These are phyloP conservation scores for Vararia minispora DNA, from an alignment of 768 basidiomycete species.

Conservation along the genomic window DNA sequence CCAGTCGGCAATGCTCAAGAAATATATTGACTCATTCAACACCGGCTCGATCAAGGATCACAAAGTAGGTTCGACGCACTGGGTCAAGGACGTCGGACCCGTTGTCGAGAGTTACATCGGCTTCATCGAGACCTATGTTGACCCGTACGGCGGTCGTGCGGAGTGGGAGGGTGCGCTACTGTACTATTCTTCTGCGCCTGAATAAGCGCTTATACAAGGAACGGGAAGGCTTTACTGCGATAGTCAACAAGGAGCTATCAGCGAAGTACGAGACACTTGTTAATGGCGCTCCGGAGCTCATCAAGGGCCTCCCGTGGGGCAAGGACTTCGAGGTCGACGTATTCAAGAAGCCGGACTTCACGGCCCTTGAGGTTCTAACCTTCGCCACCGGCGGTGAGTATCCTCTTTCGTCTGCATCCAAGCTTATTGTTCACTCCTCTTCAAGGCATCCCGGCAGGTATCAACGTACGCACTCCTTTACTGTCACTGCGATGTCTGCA, in stretches of 20 bases:
- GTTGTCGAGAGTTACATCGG: constrained; percentile 86
- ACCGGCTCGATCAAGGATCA: constrained; percentile 75
- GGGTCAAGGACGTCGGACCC: constrained; percentile 83
- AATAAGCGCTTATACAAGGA: not conserved
- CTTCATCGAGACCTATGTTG: constrained; percentile 71
- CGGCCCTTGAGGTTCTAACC: constrained; percentile 69
- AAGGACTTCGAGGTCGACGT: constrained; percentile 33
- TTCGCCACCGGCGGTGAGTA: constrained; percentile 72
- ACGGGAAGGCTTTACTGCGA: constrained; percentile 69
- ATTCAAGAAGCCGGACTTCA: constrained; percentile 84
- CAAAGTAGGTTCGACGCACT: constrained; percentile 62
- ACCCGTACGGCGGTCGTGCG: constrained; percentile 83
- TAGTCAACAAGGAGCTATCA: constrained; percentile 76
- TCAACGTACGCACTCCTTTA: constrained; percentile 44
- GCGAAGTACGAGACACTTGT: constrained; percentile 76
- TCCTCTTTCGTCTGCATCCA: not conserved
- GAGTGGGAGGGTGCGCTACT: constrained; percentile 72
- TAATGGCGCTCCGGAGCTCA: constrained; percentile 61
- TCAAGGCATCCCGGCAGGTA: constrained; percentile 74
- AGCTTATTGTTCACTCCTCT: not conserved
- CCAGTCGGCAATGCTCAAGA: constrained; percentile 62
- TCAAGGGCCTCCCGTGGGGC: constrained; percentile 81
- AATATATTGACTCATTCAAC: constrained; percentile 75
- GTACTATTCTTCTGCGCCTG: not conserved
- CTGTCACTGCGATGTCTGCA: too few relatives aligned